phyloP scores from a whole-genome alignment of 2,329 filamentous ascomycete species.

The Curvularia sp. region DNA sequence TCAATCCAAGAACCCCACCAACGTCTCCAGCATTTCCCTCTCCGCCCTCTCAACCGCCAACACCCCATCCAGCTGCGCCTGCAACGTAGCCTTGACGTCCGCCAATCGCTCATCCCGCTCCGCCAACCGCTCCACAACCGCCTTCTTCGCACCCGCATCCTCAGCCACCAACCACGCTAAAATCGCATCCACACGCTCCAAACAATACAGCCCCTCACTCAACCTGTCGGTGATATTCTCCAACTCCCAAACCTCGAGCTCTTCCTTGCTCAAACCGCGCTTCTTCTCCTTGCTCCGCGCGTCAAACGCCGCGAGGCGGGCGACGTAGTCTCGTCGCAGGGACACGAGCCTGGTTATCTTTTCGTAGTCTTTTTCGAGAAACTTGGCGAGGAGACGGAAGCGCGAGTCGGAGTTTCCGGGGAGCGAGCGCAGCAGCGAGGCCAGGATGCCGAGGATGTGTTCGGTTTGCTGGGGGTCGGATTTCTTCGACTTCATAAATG shows the following conservation, averaged over 20 bases:
- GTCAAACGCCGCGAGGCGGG: slow-evolving; percentile 69
- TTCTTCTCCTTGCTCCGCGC: slow-evolving; percentile 67
- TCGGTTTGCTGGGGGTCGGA: slow-evolving; percentile 72
- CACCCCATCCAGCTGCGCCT: slow-evolving; percentile 70
- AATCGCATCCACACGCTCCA: slow-evolving; percentile 84
- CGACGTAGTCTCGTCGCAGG: slow-evolving; percentile 74
- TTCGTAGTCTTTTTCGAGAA: slow-evolving; percentile 91
- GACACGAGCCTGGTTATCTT: slow-evolving; percentile 78
- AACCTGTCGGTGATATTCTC: slow-evolving; percentile 78
- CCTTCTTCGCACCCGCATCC: slow-evolving; percentile 75
- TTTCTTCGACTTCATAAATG: slow-evolving; percentile 71
- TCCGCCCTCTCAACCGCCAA: slow-evolving; percentile 60
- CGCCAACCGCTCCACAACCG: slow-evolving; percentile 68
- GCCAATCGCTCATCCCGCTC: slow-evolving; percentile 72
- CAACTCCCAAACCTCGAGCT: slow-evolving; percentile 67
- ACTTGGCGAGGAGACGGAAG: slow-evolving; percentile 89
- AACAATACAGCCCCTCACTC: slow-evolving; percentile 81
- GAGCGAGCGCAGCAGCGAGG: slow-evolving; percentile 78
- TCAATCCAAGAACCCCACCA: slow-evolving; percentile 51
- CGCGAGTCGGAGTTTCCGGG: slow-evolving; percentile 79
- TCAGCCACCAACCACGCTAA: slow-evolving; percentile 92
- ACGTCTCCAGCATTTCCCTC: slow-evolving; percentile 71
- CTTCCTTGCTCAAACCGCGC: slow-evolving; percentile 62
- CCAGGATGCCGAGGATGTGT: slow-evolving; percentile 84
- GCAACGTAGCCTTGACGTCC: slow-evolving; percentile 71